phyloP scores from a whole-genome alignment of 306 rosid genomes.

The Morella rubra region DNA sequence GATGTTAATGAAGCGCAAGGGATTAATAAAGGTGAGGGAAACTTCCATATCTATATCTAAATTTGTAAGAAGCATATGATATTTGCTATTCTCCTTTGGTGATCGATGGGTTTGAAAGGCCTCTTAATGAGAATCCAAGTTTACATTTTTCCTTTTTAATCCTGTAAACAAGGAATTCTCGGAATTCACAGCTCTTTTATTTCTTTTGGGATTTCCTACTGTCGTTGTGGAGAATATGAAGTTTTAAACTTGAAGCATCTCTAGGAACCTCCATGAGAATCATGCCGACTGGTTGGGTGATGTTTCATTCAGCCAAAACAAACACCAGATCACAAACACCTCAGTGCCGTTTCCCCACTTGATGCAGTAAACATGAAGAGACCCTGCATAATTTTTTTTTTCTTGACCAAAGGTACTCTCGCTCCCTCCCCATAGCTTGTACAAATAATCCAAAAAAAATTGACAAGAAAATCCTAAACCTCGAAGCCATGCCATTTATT shows the following conservation, averaged over 20 bases:
- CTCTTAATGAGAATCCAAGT: background rate
- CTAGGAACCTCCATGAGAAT: background rate
- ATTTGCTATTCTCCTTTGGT: background rate
- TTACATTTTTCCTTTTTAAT: background rate
- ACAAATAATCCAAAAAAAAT: background rate
- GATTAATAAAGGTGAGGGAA: conserved; percentile 4
- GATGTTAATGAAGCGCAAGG: background rate
- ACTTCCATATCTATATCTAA: background rate
- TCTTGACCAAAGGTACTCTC: background rate
- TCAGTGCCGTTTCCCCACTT: background rate
- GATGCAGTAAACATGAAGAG: background rate
- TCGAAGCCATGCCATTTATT: background rate
- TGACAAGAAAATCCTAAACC: background rate
- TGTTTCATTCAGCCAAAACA: too few species aligned
- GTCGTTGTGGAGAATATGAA: background rate
- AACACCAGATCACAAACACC: background rate
- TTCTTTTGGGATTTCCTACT: background rate
- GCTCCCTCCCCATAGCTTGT: background rate
- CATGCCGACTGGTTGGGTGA: background rate
- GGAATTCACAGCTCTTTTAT: background rate
- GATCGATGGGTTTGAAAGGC: background rate
- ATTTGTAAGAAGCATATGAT: background rate
- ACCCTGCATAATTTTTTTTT: background rate
- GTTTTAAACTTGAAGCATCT: background rate
- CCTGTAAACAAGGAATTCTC: background rate